Percentiles rank a stretch among this genome's conserved stretches.
Evolutionary conservation across 2,329 filamentous ascomycete genomes (phyloP).

Genomic region (Ophiocordyceps robertsii): DNA sequence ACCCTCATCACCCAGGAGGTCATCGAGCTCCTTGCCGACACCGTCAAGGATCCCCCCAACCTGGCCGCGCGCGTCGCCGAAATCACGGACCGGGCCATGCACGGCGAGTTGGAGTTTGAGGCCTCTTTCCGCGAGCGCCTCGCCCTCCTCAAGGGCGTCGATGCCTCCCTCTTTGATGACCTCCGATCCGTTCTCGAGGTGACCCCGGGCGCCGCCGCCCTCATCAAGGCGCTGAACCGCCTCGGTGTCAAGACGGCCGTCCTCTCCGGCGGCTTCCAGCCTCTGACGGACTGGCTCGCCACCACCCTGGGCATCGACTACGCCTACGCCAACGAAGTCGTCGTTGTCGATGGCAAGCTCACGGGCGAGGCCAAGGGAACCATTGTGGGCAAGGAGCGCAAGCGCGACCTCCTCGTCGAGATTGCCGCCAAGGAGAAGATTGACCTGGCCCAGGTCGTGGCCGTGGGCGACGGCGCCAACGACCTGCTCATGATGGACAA

Average conservation of each 20-base stretch:
- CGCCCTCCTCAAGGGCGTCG: slow-evolving; percentile 66
- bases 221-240: slow-evolving; percentile 61
- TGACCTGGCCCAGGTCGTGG: slow-evolving; percentile 52
- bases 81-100: slow-evolving; percentile 91
- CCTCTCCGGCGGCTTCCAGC: slow-evolving; percentile 82
- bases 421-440: slow-evolving; percentile 58
- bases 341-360: slow-evolving; percentile 45
- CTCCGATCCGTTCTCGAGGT: slow-evolving; percentile 65
- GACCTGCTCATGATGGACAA: slow-evolving; percentile 67
- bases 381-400: slow-evolving; percentile 66
- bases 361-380: slow-evolving; percentile 60
- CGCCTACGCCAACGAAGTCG: slow-evolving; percentile 76
- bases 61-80: slow-evolving; percentile 71
- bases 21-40: slow-evolving; percentile 85
- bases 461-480: slow-evolving; percentile 72
- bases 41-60: slow-evolving; percentile 53
- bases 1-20: slow-evolving; percentile 96
- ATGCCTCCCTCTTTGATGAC: slow-evolving; percentile 64
- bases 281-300: slow-evolving; percentile 78
- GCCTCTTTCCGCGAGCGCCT: slow-evolving; percentile 71
- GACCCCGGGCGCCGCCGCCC: slow-evolving; percentile 64
- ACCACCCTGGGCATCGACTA: slow-evolving; percentile 72
- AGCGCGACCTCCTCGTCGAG: slow-evolving; percentile 55
- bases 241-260: slow-evolving; percentile 83
- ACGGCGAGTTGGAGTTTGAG: slow-evolving; percentile 88